Conservation (phyloP, 768 basidiomycete genomes). For the Termitomyces sp. region DNA sequence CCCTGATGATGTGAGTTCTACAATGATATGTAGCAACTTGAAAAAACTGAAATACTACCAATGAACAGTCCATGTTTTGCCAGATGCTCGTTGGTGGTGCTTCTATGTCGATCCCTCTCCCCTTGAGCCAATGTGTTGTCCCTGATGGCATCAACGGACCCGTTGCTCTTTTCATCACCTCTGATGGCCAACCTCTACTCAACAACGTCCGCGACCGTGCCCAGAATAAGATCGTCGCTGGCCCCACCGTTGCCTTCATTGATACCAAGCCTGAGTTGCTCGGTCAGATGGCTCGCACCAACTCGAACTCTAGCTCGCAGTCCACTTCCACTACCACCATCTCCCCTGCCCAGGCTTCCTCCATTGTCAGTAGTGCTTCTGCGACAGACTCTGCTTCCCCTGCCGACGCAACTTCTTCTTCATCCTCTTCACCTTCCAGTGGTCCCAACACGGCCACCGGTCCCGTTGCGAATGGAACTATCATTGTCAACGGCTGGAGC, state of each 20-base stretch:
- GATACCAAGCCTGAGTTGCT: slow-evolving; percentile 57
- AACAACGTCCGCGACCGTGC: slow-evolving; percentile 61
- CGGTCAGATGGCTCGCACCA: slow-evolving; percentile 40
- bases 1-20: slow-evolving; percentile 36
- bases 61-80: slow-evolving; percentile 55
- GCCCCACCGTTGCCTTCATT: slow-evolving; percentile 68
- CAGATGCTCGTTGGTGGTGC: slow-evolving; percentile 74
- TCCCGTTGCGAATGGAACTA: slow-evolving; percentile 36
- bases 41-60: not conserved
- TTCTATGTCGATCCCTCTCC: slow-evolving; percentile 54
- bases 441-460: slow-evolving; percentile 44
- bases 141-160: slow-evolving; percentile 71
- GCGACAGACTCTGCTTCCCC: slow-evolving; percentile 1
- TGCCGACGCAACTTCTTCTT: not conserved
- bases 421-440: slow-evolving; percentile 20
- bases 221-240: slow-evolving; percentile 58
- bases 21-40: not conserved
- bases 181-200: slow-evolving; percentile 57
- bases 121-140: slow-evolving; percentile 59
- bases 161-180: slow-evolving; percentile 71
- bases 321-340: slow-evolving; percentile 20
- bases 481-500: slow-evolving; percentile 49
- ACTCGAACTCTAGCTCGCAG: slow-evolving; percentile 3
- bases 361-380: slow-evolving; percentile 21
- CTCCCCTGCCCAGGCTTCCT: slow-evolving; percentile 22